Percentiles rank a stretch among this genome's conserved stretches.
Conservation (phyloP, 225 moss, liverwort and hornwort genomes). For the Pseudisothecium myosuroides region DNA sequence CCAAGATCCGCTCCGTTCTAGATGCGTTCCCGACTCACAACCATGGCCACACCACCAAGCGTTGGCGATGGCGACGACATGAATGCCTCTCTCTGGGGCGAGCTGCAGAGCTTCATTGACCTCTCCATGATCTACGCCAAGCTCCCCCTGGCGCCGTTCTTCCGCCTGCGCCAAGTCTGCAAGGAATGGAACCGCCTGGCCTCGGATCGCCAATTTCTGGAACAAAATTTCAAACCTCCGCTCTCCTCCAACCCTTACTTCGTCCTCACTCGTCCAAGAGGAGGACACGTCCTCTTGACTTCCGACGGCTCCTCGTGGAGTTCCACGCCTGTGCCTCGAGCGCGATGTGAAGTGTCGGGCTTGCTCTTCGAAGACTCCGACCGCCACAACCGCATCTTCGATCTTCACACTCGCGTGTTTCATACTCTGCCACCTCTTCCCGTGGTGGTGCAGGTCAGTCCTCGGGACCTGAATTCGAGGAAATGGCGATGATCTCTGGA, state of each 20-base stretch:
- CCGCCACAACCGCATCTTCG: not conserved
- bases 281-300: not conserved
- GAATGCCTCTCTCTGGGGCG: not conserved
- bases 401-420: not conserved
- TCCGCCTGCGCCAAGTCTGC: slow-evolving; percentile 1
- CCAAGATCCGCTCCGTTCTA: not conserved
- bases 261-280: not conserved
- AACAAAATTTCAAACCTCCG: not conserved
- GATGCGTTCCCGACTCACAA: too few relatives aligned
- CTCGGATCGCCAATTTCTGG: not conserved
- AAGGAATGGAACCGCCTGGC: slow-evolving; percentile 3
- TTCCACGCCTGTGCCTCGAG: too few relatives aligned
- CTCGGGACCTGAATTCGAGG: not conserved
- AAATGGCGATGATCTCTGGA: not conserved
- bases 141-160: not conserved
- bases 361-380: not conserved
- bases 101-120: not conserved
- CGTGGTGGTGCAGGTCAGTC: not conserved
- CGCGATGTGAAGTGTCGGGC: too few relatives aligned
- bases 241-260: not conserved
- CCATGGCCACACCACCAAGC: not conserved
- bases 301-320: not conserved
- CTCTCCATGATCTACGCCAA: not conserved
- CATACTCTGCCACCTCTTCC: not conserved
- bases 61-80: not conserved